Evolutionary conservation across 1,139 yeast genomes (phyloP).

Genomic region (Blastobotrys petasosporus): DNA sequence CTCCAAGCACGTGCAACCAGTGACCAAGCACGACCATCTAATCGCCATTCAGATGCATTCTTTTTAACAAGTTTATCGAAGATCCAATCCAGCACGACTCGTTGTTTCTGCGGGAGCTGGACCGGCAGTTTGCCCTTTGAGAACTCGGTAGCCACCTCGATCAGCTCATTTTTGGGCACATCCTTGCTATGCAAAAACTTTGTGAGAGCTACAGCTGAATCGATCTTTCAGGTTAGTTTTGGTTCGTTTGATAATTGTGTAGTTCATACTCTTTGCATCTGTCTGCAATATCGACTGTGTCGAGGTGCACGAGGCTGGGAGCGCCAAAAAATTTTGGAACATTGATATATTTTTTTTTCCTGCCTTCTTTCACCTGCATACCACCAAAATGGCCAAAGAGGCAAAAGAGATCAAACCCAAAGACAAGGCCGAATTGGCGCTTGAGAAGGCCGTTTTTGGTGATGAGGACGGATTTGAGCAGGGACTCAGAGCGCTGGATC

Average conservation of each 20-base stretch:
- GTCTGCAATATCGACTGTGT: neutral
- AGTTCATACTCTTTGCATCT: neutral
- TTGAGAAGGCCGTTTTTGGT: constrained; percentile 87
- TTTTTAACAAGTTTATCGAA: constrained; percentile 50
- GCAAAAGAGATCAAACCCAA: constrained; percentile 33
- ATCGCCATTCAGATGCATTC: constrained; percentile 5
- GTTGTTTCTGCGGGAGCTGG: constrained; percentile 55
- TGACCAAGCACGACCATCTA: constrained; percentile 4
- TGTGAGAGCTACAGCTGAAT: constrained; percentile 57
- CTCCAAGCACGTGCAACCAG: constrained; percentile 12
- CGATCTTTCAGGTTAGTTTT: constrained; percentile 15
- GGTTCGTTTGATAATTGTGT: neutral
- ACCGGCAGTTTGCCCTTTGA: constrained; percentile 39
- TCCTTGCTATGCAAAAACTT: constrained; percentile 55
- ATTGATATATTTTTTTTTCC: neutral
- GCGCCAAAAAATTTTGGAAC: constrained; percentile 4
- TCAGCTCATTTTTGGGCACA: constrained; percentile 39
- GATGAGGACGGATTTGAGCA: constrained; percentile 73
- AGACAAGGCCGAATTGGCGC: constrained; percentile 70
- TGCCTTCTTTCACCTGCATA: neutral
- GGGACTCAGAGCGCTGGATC: constrained; percentile 53
- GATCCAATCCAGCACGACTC: constrained; percentile 59
- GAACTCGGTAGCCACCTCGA: constrained; percentile 40
- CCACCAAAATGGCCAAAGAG: neutral
- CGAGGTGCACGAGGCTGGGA: neutral